Percentiles rank a stretch among this genome's conserved stretches.
Conservation (phyloP, 192 early-diverging fungal genomes). For the Podila horticola region DNA sequence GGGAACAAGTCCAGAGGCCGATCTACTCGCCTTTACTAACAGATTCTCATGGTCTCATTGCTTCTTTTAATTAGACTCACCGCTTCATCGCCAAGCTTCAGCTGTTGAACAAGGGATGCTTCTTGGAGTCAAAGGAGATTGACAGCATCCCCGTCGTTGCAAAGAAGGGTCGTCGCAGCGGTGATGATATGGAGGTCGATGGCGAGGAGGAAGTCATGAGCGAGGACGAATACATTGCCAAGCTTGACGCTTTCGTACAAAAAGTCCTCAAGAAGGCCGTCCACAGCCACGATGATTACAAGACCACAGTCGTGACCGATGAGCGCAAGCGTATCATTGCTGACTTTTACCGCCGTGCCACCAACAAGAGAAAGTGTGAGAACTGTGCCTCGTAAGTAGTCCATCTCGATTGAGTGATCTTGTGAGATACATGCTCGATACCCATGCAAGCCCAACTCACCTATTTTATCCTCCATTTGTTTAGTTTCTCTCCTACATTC, state of each 20-base stretch:
- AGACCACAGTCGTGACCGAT: conserved; percentile 64
- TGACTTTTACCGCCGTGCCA: conserved; percentile 58
- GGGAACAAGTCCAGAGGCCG: not conserved
- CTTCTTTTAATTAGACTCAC: conserved; percentile 50
- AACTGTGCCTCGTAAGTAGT: conserved; percentile 68
- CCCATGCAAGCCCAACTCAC: not conserved
- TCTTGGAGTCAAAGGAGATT: conserved; percentile 85
- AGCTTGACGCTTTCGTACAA: conserved; percentile 25
- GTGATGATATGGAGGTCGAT: conserved; percentile 59
- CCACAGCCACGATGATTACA: conserved; percentile 53
- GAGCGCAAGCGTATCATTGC: conserved; percentile 59
- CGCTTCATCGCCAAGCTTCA: conserved; percentile 81
- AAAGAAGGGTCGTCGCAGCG: conserved; percentile 53
- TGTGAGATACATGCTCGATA: not conserved
- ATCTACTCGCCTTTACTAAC: not conserved
- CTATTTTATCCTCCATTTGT: not conserved
- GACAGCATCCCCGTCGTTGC: conserved; percentile 67
- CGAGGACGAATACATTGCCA: conserved; percentile 66
- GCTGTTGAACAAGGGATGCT: conserved; percentile 87
- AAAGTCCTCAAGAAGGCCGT: conserved; percentile 12
- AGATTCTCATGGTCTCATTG: not conserved
- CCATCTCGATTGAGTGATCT: not conserved
- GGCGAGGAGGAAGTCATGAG: conserved; percentile 57
- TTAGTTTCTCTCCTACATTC: conserved; percentile 69
- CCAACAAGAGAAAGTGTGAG: conserved; percentile 62